These are phyloP conservation scores for Aspergillus sp. DNA, from an alignment of 2,329 filamentous ascomycete genomes.

Conservation along the genomic window DNA sequence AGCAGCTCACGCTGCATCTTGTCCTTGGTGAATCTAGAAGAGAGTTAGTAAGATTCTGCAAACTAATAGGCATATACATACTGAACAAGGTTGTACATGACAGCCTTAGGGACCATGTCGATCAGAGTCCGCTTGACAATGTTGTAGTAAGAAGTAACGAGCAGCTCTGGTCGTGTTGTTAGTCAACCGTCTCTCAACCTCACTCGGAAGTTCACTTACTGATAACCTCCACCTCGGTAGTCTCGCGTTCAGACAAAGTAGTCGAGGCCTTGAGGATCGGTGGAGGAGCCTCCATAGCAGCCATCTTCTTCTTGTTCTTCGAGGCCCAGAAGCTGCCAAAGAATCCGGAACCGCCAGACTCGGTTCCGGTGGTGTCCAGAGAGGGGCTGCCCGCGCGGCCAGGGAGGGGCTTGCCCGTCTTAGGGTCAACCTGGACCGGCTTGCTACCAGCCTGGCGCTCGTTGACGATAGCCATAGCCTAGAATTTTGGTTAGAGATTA, in stretches of 20 bases:
- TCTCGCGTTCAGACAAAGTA: conserved; percentile 87
- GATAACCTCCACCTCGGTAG: conserved; percentile 95
- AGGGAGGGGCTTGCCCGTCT: conserved; percentile 93
- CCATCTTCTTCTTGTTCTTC: conserved; percentile 99
- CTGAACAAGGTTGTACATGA: conserved; percentile 96
- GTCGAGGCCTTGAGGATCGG: conserved; percentile 91
- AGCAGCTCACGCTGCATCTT: conserved; percentile 97
- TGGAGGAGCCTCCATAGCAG: conserved; percentile 96
- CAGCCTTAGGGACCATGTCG: conserved; percentile 98
- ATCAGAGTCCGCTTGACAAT: conserved; percentile 98
- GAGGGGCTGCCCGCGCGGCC: conserved; percentile 73
- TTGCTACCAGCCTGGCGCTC: conserved; percentile 78
- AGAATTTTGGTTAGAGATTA: conserved; percentile 13
- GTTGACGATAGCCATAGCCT: conserved; percentile 97
- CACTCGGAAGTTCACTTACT: conserved; percentile 55
- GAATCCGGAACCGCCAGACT: conserved; percentile 68
- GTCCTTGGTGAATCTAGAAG: conserved; percentile 78
- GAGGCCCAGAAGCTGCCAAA: conserved; percentile 98
- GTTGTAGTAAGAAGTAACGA: conserved; percentile 96
- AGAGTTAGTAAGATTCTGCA: conserved; percentile 5
- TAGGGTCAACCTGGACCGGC: conserved; percentile 93
- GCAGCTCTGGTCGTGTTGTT: conserved; percentile 59
- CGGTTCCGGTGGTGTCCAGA: conserved; percentile 53
- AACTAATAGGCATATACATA: conserved; percentile 50
- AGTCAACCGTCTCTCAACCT: no score